phyloP scores from a whole-genome alignment of 805 yeast genomes.

The Debaryomyces hansenii region DNA sequence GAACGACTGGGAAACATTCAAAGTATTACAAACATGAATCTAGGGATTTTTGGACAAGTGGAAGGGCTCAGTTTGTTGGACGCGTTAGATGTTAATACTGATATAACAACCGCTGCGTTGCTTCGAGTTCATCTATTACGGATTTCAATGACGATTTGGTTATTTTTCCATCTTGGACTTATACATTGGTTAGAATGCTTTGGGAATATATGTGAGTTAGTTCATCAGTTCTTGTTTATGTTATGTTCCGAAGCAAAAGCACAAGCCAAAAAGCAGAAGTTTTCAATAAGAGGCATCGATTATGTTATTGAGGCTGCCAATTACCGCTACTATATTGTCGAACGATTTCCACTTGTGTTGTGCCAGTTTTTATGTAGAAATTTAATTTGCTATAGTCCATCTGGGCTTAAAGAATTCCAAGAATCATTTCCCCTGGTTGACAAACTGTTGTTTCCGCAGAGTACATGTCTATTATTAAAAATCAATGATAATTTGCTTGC shows the following conservation, averaged over 20 bases:
- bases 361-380: slow-evolving; percentile 10
- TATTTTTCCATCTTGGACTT: slow-evolving; percentile 4
- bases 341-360: slow-evolving; percentile 5
- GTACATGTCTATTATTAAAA: slow-evolving; percentile 32
- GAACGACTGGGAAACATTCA: not conserved
- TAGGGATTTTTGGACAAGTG: not conserved
- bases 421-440: slow-evolving; percentile 8
- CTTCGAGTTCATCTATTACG: slow-evolving; percentile 17
- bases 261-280: slow-evolving; percentile 5
- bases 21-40: not conserved
- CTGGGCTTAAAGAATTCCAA: slow-evolving; percentile 6
- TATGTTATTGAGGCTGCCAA: not conserved
- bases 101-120: slow-evolving; percentile 15
- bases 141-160: slow-evolving; percentile 9
- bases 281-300: slow-evolving; percentile 4
- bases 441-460: slow-evolving; percentile 22
- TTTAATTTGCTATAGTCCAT: slow-evolving; percentile 7
- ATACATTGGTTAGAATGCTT: not conserved
- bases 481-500: slow-evolving; percentile 23
- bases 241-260: slow-evolving; percentile 4
- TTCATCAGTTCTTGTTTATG: slow-evolving; percentile 5
- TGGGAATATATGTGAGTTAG: not conserved
- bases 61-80: slow-evolving; percentile 8
- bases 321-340: slow-evolving; percentile 7
- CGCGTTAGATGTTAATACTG: slow-evolving; percentile 12